Base-by-base conservation (phyloP, 2,329 filamentous ascomycete species). In the Arthrobotrys pseudoclavata region DNA sequence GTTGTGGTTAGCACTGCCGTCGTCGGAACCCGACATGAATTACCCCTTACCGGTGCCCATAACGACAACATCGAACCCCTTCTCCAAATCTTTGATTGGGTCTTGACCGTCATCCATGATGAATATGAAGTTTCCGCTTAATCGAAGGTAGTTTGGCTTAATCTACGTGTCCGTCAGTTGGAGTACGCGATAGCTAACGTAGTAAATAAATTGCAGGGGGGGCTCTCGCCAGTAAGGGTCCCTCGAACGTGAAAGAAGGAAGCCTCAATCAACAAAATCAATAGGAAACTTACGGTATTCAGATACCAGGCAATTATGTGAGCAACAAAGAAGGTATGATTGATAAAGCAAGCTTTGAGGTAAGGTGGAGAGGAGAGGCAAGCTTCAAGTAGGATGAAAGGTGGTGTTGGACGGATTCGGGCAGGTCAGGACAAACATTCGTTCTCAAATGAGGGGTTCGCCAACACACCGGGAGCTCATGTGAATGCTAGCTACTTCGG, bases 21-120 rank as follows among this genome's bases (percentile, higher is more conserved):
- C 18, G 13, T n/a, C 10, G 2, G 10, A 22, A 37, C 3, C 55
- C 1, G 13, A 7, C 20, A 20, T 29, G n/a, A 57, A 57, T 6
- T 18, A 52, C 29, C 3, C 86, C 89, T 84, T 88, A 97, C 94
- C 94, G 85, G 96, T 99, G 88, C 96, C 96, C 84, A 99, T 90
- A 84, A 99, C 96, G 84, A 99, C 90, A 85, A 97, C 93, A 89
- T 99, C 96, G 89, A 99, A 99, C 86, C 97, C 94, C 84, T 93
- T 92, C 82, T 94, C 93, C 84, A 99, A 97, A 15, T 61, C 60
- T 37, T 79, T 74, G 34, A 74, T 71, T 37, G 75, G 68, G 20
- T 74, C 75, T 24, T 71, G 67, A 20, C 31, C 55, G 24, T 69
- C 68, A 18, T 72, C 68, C 61, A 68, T 77, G 42, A 48, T 71